Conservation (phyloP, 129 eudicot species). For the Flaveria brownii region DNA sequence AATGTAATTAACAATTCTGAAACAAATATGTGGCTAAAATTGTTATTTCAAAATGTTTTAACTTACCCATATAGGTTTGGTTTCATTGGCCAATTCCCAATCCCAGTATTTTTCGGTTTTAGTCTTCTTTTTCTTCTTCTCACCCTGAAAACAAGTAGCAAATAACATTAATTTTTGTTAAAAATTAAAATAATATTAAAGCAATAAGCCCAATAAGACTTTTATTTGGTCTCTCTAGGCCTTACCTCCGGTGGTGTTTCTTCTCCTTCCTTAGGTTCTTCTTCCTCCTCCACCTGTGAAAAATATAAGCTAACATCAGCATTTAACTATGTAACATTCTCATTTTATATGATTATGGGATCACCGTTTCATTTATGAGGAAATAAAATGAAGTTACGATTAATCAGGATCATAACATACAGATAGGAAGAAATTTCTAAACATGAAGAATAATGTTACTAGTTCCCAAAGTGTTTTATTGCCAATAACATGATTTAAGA, state of each 20-base stretch:
- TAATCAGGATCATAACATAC: neutral
- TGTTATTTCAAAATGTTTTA: neutral
- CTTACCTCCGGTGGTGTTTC: slow-evolving; percentile 77
- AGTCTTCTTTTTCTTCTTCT: slow-evolving; percentile 75
- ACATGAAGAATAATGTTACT: neutral
- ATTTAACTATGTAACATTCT: neutral
- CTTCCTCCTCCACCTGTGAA: slow-evolving; percentile 87
- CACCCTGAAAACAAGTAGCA: slow-evolving; percentile 51
- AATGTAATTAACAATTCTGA: slow-evolving; percentile 6
- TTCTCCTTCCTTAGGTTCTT: slow-evolving; percentile 85
- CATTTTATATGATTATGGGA: neutral
- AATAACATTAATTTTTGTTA: neutral
- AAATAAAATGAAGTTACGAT: neutral
- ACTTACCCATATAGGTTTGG: slow-evolving; percentile 96
- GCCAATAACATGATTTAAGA: neutral
- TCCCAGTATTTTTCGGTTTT: slow-evolving; percentile 97
- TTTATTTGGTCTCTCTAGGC: slow-evolving; percentile 1
- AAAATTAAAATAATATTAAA: neutral
- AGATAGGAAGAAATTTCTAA: neutral
- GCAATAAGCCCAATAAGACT: neutral
- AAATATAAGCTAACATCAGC: neutral
- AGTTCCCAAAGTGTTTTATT: neutral
- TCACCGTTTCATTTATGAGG: neutral
- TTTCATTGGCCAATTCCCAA: slow-evolving; percentile 95
- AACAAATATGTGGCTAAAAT: neutral